Conservation (phyloP, 2,329 filamentous ascomycete genomes). For the Aquanectria penicillioides region DNA sequence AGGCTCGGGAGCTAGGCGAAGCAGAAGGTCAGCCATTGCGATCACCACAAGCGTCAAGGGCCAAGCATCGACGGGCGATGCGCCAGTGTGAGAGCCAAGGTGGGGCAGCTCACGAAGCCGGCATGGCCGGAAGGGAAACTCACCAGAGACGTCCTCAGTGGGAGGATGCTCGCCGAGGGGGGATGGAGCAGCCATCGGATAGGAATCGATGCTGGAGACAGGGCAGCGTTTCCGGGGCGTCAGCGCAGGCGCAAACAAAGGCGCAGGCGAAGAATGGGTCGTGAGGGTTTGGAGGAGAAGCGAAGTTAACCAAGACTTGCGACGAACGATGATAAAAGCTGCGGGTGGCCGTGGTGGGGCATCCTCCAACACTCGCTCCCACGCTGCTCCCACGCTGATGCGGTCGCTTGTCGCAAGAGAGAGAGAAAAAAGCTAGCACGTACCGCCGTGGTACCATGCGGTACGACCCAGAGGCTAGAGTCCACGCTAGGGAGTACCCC, state of each 20-base stretch:
- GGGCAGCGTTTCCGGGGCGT: constrained; percentile 21
- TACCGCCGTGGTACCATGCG: constrained; percentile 14
- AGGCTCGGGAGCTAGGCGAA: constrained; percentile 24
- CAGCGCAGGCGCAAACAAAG: constrained; percentile 24
- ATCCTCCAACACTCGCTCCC: constrained; percentile 21
- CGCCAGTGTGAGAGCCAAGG: constrained; percentile 31
- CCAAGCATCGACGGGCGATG: constrained; percentile 19
- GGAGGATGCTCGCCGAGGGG: constrained; percentile 30
- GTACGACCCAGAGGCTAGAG: constrained; percentile 6
- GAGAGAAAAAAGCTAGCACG: constrained; percentile 10
- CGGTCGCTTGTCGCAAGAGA: constrained; percentile 16
- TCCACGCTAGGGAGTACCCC: constrained; percentile 11
- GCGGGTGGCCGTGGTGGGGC: constrained; percentile 40
- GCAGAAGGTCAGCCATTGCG: constrained; percentile 34
- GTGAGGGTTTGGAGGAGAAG: constrained; percentile 34
- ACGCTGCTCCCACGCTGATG: not conserved
- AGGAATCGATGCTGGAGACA: constrained; percentile 23
- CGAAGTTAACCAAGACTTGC: constrained; percentile 37
- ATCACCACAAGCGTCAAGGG: constrained; percentile 17
- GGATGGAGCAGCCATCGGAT: constrained; percentile 35
- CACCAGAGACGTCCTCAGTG: constrained; percentile 36
- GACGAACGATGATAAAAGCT: constrained; percentile 42
- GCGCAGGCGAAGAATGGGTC: constrained; percentile 21
- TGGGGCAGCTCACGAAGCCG: constrained; percentile 39
- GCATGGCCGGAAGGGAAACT: constrained; percentile 38